Conservation (phyloP, 495 filamentous ascomycete species). For the Entonaema liquescens region DNA sequence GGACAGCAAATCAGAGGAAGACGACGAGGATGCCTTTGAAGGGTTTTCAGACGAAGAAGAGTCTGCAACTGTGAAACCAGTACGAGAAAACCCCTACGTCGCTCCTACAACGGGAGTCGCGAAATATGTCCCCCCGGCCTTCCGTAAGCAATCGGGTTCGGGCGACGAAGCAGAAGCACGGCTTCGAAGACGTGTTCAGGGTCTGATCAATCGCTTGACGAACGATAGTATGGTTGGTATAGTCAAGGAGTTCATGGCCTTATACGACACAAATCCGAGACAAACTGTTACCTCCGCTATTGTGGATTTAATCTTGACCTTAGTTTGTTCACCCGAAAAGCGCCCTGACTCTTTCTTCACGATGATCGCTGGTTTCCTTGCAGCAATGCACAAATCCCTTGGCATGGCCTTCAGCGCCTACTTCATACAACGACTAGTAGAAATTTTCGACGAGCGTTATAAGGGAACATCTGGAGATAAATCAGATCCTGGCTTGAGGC, state of each 20-base stretch:
- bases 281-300: conserved; percentile 84
- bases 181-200: conserved; percentile 81
- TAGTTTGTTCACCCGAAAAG: conserved; percentile 77
- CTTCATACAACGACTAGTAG: conserved; percentile 77
- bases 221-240: conserved; percentile 87
- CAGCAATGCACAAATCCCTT: conserved; percentile 84
- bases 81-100: conserved; percentile 63
- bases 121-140: conserved; percentile 89
- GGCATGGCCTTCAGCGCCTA: conserved; percentile 90
- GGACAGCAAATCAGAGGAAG: conserved; percentile 31
- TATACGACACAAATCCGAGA: conserved; percentile 82
- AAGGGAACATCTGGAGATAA: conserved; percentile 54
- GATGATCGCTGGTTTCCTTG: conserved; percentile 88
- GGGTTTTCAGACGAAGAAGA: conserved; percentile 42
- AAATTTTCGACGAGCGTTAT: conserved; percentile 69
- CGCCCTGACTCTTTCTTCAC: conserved; percentile 90
- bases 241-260: conserved; percentile 77
- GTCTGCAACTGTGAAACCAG: conserved; percentile 31
- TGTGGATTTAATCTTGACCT: conserved; percentile 73
- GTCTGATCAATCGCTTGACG: conserved; percentile 90
- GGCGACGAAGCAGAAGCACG: conserved; percentile 73
- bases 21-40: conserved; percentile 46
- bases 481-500: conserved; percentile 46
- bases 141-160: conserved; percentile 68
- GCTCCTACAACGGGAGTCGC: conserved; percentile 53